Percentiles rank a stretch among this genome's conserved stretches.
Evolutionary conservation across 306 rosid species (phyloP).

Genomic region (Lagenaria siceraria): DNA sequence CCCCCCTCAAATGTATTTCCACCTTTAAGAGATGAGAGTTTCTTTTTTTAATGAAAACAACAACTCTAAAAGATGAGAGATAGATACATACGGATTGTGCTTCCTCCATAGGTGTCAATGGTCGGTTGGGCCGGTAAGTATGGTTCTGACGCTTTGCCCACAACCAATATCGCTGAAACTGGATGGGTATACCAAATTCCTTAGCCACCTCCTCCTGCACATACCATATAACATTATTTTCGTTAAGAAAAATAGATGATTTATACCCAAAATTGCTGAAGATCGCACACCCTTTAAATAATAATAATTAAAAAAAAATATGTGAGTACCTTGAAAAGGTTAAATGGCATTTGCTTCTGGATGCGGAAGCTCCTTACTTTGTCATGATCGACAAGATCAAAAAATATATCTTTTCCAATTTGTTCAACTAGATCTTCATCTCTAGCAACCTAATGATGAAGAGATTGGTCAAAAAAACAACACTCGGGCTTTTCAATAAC

Average conservation of each 20-base stretch:
- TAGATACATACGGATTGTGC: slow-evolving; percentile 46
- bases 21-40: neutral
- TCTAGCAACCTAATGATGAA: slow-evolving; percentile 51
- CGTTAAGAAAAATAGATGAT: neutral
- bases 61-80: slow-evolving; percentile 4
- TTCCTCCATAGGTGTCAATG: slow-evolving; percentile 57
- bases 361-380: slow-evolving; percentile 82
- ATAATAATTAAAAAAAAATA: neutral
- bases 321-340: slow-evolving; percentile 72
- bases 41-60: no score
- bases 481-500: neutral
- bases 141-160: slow-evolving; percentile 86
- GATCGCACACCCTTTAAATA: neutral
- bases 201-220: slow-evolving; percentile 79
- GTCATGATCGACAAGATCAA: slow-evolving; percentile 94
- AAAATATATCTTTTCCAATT: slow-evolving; percentile 78
- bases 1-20: neutral
- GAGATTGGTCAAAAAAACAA: slow-evolving; percentile 1
- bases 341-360: slow-evolving; percentile 59
- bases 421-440: slow-evolving; percentile 63
- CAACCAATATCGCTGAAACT: slow-evolving; percentile 77
- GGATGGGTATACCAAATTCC: slow-evolving; percentile 74
- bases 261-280: neutral
- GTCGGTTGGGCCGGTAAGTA: slow-evolving; percentile 78
- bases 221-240: neutral